phyloP scores from a whole-genome alignment of 1,284 basidiomycete species.

The Polyporus tsugae region DNA sequence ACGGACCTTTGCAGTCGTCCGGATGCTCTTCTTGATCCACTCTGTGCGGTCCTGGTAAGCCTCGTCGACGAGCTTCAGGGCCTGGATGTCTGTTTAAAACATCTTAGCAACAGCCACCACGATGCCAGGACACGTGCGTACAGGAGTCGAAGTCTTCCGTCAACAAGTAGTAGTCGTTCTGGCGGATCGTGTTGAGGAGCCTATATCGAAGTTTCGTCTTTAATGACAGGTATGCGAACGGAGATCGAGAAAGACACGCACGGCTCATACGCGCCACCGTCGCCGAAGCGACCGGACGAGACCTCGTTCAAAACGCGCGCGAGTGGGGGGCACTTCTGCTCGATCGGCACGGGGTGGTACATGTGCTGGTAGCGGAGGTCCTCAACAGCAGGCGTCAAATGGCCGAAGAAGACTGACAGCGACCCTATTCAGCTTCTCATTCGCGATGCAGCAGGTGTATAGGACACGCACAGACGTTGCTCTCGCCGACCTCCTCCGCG shows the following conservation, averaged over 20 bases:
- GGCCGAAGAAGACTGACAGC: constrained; percentile 80
- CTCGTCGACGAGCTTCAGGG: constrained; percentile 86
- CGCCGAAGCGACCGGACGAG: constrained; percentile 79
- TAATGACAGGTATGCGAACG: not conserved
- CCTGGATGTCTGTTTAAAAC: constrained; percentile 70
- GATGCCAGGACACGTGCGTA: constrained; percentile 44
- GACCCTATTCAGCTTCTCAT: constrained; percentile 9
- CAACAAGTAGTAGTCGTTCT: constrained; percentile 84
- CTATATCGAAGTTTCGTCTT: constrained; percentile 42
- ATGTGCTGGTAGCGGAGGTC: constrained; percentile 84
- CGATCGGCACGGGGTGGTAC: constrained; percentile 82
- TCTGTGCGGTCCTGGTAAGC: constrained; percentile 82
- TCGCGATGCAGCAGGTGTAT: not conserved
- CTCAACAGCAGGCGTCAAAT: constrained; percentile 83
- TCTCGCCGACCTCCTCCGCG: constrained; percentile 85
- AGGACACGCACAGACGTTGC: constrained; percentile 68
- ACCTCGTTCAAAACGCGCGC: constrained; percentile 79
- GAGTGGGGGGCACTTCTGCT: constrained; percentile 83
- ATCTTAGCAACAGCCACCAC: not conserved
- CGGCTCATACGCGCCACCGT: constrained; percentile 81
- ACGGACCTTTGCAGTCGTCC: constrained; percentile 78
- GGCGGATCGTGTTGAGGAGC: constrained; percentile 76
- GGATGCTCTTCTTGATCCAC: constrained; percentile 93
- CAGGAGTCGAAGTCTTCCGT: constrained; percentile 94
- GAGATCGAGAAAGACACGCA: constrained; percentile 47